Evolutionary conservation across 768 basidiomycete species (phyloP), one percentile per base, ranked within the genome.

Genomic region (Rhodosporidiobolus odoratus): DNA sequence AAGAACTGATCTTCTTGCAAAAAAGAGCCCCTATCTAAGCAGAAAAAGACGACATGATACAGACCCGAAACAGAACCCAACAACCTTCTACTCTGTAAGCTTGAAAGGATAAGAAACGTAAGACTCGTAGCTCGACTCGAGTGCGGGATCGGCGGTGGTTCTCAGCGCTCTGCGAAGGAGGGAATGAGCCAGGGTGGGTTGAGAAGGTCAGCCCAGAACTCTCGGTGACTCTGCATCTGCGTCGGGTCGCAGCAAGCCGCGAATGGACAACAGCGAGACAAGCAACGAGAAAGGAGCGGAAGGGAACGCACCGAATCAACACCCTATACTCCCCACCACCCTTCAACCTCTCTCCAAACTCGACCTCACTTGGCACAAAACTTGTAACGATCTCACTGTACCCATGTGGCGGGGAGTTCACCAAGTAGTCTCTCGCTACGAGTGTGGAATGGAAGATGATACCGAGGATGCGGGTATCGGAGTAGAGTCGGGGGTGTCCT

Each of bases 271-370:
- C 7, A 50, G 48, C 7, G 48, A n/a, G 12, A 50, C 21, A 50
- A 50, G 48, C 48, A n/a, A 50, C 43, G 48, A 50, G 48, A 23
- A 50, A 25, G 23, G 48, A 9, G 43, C 43, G 13, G 43, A 43
- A 43, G 43, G 48, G 48, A 50, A 47, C 67, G 54, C 37, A 68
- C 67, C 67, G 67, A 43, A 68, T 56, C 52, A 68, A 61, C 34
- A 68, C 43, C n/a, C 30, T 47, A 32, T 68, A 68, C 54, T 41
- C 54, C 17, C 45, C 25, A 9, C 16, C 17, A 5, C 7, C n/a
- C 5, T 45, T 32, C 19, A 59, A 34, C 57, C 2, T n/a, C 17
- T 45, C 15, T n/a, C 54, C 52, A 40, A 61, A 68, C 25, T 7
- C 25, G n/a, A 47, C 47, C 23, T 45, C 32, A 47, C 57, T 62